These are phyloP conservation scores for Boletus rubroflammeus DNA, from an alignment of 768 basidiomycete genomes.

Conservation along the genomic window DNA sequence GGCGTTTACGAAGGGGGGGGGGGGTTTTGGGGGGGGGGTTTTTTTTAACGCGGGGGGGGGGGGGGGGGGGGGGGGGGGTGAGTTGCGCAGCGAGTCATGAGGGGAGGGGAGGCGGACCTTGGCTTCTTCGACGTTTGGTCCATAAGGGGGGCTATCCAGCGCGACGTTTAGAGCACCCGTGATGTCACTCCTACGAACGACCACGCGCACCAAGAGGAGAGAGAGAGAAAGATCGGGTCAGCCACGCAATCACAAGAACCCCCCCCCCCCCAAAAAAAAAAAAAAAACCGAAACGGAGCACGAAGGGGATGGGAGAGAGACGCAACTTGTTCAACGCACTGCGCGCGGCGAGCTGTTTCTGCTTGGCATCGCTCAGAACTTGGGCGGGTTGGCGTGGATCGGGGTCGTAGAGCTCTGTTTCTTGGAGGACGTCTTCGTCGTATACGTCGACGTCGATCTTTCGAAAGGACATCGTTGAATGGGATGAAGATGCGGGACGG, in stretches of 20 bases:
- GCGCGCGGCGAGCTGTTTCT: slow-evolving; percentile 69
- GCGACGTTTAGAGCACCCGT: slow-evolving; percentile 65
- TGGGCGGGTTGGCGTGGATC: slow-evolving; percentile 78
- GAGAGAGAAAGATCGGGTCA: neutral
- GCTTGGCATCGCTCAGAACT: slow-evolving; percentile 72
- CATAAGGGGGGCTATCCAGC: slow-evolving; percentile 84
- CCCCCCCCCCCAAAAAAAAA: too few species aligned
- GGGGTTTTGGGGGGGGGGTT: too few species aligned
- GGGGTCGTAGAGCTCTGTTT: slow-evolving; percentile 81
- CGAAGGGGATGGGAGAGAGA: slow-evolving; percentile 1
- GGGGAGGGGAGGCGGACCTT: slow-evolving; percentile 77
- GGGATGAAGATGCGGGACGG: neutral
- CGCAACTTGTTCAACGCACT: slow-evolving; percentile 69
- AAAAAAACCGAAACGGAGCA: neutral
- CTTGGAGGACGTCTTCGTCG: slow-evolving; percentile 87
- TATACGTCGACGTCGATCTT: slow-evolving; percentile 93
- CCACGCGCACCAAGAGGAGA: neutral
- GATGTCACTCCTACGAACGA: slow-evolving; percentile 63
- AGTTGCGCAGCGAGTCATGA: too few species aligned
- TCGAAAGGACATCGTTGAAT: slow-evolving; percentile 61
- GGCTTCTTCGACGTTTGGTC: slow-evolving; percentile 81
- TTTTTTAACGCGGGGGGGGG: too few species aligned
- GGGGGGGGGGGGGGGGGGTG: too few species aligned
- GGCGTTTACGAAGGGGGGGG: too few species aligned
- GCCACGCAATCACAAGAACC: neutral